Conservation (phyloP, 768 basidiomycete species). For the Mycena albidolilacea region DNA sequence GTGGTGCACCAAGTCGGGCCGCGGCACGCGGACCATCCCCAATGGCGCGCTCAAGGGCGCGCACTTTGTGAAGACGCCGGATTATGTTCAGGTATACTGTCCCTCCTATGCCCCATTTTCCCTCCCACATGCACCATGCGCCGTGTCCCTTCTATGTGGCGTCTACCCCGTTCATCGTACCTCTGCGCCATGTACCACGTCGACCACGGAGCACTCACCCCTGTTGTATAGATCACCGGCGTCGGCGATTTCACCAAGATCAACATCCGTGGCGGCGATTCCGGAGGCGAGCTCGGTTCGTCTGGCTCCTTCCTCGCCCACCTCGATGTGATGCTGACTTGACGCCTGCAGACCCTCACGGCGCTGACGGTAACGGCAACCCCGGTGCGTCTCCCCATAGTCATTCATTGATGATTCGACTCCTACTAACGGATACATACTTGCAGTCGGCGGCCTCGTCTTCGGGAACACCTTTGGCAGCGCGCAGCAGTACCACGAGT, state of each 20-base stretch:
- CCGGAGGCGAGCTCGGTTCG: slow-evolving; percentile 84
- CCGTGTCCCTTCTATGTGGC: too few relatives aligned
- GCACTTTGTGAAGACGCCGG: slow-evolving; percentile 76
- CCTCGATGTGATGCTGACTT: slow-evolving; percentile 64
- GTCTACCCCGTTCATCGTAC: slow-evolving; percentile 40
- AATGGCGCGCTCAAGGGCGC: slow-evolving; percentile 75
- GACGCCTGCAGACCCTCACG: slow-evolving; percentile 24
- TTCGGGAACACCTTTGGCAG: slow-evolving; percentile 75
- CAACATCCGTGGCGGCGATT: slow-evolving; percentile 69
- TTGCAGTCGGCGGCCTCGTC: slow-evolving; percentile 76
- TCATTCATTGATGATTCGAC: too few relatives aligned
- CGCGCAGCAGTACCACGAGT: slow-evolving; percentile 76
- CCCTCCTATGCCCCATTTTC: too few relatives aligned
- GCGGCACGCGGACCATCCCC: slow-evolving; percentile 83
- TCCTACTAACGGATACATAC: slow-evolving; percentile 22
- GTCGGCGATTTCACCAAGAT: slow-evolving; percentile 80
- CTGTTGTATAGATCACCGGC: slow-evolving; percentile 57
- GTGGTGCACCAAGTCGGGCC: slow-evolving; percentile 82
- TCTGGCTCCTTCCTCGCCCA: background rate
- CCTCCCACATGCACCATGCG: too few relatives aligned
- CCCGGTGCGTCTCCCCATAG: slow-evolving; percentile 48
- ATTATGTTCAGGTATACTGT: slow-evolving; percentile 68
- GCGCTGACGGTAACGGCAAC: slow-evolving; percentile 58
- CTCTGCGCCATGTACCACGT: slow-evolving; percentile 42
- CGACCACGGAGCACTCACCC: too few relatives aligned